phyloP scores from a whole-genome alignment of 1,284 basidiomycete genomes.

The Fomitopsis betulina region DNA sequence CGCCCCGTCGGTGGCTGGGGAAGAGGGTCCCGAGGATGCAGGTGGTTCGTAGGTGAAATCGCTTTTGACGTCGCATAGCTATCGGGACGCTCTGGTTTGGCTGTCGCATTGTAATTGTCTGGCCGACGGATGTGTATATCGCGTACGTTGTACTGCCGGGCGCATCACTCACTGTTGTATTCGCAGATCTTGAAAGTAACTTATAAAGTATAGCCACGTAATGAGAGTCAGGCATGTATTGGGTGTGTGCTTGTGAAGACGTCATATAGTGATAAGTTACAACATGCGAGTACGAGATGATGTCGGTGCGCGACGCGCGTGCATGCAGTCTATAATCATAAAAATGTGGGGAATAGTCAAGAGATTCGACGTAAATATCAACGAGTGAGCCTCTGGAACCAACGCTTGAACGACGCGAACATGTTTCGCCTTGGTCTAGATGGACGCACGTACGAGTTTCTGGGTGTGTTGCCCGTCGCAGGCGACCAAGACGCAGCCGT shows the following conservation, averaged over 20 bases:
- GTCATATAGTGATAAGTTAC: background rate
- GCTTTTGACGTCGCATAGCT: conserved; percentile 6
- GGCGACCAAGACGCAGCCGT: conserved; percentile 1
- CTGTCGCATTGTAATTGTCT: conserved; percentile 15
- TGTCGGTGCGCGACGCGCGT: background rate
- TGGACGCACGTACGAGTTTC: background rate
- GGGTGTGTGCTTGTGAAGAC: background rate
- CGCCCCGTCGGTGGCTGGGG: background rate
- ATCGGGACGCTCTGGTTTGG: conserved; percentile 17
- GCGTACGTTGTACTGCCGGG: conserved; percentile 19
- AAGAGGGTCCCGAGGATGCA: conserved; percentile 4
- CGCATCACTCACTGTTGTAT: conserved; percentile 24
- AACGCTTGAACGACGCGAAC: conserved; percentile 6
- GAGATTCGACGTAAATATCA: background rate
- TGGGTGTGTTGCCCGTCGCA: background rate
- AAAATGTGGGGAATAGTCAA: background rate
- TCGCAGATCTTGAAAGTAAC: conserved; percentile 25
- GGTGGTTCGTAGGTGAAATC: conserved; percentile 9
- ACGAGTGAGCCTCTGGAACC: conserved; percentile 6
- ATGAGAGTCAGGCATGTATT: conserved; percentile 6
- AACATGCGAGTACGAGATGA: background rate
- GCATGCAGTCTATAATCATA: background rate
- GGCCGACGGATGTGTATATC: conserved; percentile 15
- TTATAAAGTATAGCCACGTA: conserved; percentile 14
- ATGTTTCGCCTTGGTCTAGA: background rate